A percentile compares a stretch with the other conserved stretches of the same genome.
Conservation (phyloP, 768 basidiomycete species). For the Ramaria sp. region DNA sequence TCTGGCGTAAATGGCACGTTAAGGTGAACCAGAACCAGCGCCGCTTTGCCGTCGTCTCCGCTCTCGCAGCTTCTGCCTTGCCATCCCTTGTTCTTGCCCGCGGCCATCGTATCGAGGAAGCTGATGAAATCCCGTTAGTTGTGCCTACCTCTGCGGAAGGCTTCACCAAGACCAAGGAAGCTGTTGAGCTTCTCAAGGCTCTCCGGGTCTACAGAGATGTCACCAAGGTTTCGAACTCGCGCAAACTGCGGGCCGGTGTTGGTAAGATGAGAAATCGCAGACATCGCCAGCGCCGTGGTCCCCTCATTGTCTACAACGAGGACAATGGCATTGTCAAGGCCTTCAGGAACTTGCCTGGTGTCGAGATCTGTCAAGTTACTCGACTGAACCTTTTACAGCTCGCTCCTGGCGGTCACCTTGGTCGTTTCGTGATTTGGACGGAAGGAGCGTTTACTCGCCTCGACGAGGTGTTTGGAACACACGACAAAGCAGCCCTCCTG, state of each 20-base stretch:
- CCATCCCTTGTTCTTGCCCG: slow-evolving; percentile 98
- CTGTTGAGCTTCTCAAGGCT: slow-evolving; percentile 84
- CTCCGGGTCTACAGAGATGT: slow-evolving; percentile 87
- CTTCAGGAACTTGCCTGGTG: slow-evolving; percentile 98
- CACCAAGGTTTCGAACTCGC: slow-evolving; percentile 93
- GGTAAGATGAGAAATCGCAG: slow-evolving; percentile 96
- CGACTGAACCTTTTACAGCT: slow-evolving; percentile 96
- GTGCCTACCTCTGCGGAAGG: slow-evolving; percentile 70
- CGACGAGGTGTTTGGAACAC: slow-evolving; percentile 93
- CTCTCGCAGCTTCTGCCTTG: slow-evolving; percentile 93
- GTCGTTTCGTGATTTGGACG: slow-evolving; percentile 99
- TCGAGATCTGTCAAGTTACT: slow-evolving; percentile 91
- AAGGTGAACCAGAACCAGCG: slow-evolving; percentile 99
- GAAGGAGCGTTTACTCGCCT: slow-evolving; percentile 86
- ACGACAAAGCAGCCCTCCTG: slow-evolving; percentile 71
- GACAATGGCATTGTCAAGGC: slow-evolving; percentile 97
- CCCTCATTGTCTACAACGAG: slow-evolving; percentile 93
- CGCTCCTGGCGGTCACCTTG: slow-evolving; percentile 98
- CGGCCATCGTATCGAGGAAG: slow-evolving; percentile 96
- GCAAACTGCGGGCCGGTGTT: slow-evolving; percentile 94
- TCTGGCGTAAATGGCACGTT: slow-evolving; percentile 99
- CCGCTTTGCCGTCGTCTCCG: slow-evolving; percentile 95
- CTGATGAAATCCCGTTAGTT: slow-evolving; percentile 95
- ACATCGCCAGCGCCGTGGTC: slow-evolving; percentile 94
- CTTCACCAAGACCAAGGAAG: slow-evolving; percentile 94